phyloP scores from a whole-genome alignment of 208 protist genomes.

The Wallacemonas sp. region DNA sequence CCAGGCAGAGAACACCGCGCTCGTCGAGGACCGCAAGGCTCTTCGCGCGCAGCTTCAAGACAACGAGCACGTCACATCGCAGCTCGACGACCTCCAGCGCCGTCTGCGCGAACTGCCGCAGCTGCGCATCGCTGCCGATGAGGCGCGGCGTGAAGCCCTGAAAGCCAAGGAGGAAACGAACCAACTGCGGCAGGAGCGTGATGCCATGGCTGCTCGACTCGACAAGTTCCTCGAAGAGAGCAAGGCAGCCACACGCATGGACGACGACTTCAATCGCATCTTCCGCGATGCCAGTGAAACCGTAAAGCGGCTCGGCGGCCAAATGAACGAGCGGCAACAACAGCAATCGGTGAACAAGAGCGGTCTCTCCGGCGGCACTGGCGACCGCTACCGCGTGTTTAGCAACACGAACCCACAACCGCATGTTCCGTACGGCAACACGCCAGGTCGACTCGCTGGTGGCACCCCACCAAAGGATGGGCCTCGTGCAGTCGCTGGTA shows the following conservation, averaged over 20 bases:
- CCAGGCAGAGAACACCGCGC: conserved; percentile 42
- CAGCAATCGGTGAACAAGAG: conserved; percentile 4
- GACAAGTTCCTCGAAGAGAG: conserved; percentile 67
- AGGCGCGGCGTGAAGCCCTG: conserved; percentile 50
- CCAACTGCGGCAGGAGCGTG: conserved; percentile 56
- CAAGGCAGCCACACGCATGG: conserved; percentile 36
- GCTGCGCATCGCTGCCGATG: conserved; percentile 58
- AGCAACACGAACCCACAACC: conserved; percentile 30
- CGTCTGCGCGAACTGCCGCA: conserved; percentile 59
- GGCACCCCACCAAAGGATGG: neutral
- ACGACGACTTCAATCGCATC: conserved; percentile 56
- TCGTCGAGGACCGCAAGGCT: conserved; percentile 40
- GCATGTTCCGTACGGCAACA: neutral
- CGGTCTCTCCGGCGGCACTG: neutral
- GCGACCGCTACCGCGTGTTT: conserved; percentile 32
- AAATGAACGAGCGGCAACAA: conserved; percentile 31
- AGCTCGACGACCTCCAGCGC: conserved; percentile 71
- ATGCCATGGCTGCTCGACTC: conserved; percentile 62
- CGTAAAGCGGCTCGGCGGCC: conserved; percentile 43
- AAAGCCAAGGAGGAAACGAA: conserved; percentile 59
- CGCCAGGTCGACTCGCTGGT: conserved; percentile 1
- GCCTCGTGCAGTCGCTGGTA: neutral
- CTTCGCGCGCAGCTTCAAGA: conserved; percentile 23
- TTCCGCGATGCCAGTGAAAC: conserved; percentile 55
- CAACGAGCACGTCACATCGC: conserved; percentile 25